phyloP scores from a whole-genome alignment of 768 basidiomycete species.

The Russula foetens region DNA sequence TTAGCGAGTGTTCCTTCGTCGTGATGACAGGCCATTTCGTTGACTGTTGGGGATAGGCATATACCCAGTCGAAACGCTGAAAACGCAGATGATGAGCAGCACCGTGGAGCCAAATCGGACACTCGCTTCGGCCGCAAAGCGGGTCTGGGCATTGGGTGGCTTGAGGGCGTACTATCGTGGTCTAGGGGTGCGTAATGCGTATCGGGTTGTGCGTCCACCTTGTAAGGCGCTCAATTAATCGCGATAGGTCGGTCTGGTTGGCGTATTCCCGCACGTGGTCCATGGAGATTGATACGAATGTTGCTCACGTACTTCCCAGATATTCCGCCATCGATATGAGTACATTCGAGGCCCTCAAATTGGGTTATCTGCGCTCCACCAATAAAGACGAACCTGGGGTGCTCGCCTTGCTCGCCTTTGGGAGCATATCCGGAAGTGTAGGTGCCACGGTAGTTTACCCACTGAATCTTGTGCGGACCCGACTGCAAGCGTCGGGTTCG shows the following conservation, averaged over 20 bases:
- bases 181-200: conserved; percentile 62
- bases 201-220: conserved; percentile 1
- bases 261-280: conserved; percentile 81
- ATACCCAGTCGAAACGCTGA: conserved; percentile 94
- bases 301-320: conserved; percentile 30
- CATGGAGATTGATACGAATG: not conserved
- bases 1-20: conserved; percentile 46
- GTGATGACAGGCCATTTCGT: conserved; percentile 8
- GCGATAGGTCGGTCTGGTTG: conserved; percentile 80
- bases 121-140: conserved; percentile 53
- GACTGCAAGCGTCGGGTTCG: conserved; percentile 93
- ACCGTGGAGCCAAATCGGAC: conserved; percentile 51
- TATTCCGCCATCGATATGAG: conserved; percentile 97
- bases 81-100: conserved; percentile 98
- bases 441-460: conserved; percentile 94
- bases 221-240: conserved; percentile 17
- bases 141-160: conserved; percentile 74
- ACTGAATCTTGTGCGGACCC: conserved; percentile 84
- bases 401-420: conserved; percentile 80
- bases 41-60: conserved; percentile 51
- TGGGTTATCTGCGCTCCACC: conserved; percentile 81
- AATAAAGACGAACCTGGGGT: conserved; percentile 86
- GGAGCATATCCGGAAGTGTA: conserved; percentile 87
- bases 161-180: conserved; percentile 86
- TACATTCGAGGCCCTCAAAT: conserved; percentile 92